A percentile compares a stretch with the other conserved stretches of the same genome.
Evolutionary conservation across 139 green algal species (phyloP).

Genomic region (Tetradesmus lagerheimii): DNA sequence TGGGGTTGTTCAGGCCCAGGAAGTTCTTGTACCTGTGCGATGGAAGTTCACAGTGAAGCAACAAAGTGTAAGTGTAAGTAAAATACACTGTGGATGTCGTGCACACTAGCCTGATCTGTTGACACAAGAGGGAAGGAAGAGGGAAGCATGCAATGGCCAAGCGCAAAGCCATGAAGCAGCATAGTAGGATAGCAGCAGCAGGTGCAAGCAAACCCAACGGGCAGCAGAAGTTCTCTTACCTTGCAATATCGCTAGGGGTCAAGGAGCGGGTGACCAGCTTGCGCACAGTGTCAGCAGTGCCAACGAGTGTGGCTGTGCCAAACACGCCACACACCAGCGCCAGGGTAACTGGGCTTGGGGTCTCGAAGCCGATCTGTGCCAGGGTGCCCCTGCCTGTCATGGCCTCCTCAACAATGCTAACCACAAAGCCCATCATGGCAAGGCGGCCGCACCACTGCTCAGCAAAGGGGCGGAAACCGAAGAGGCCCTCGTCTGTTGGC

Average conservation of each 20-base stretch:
- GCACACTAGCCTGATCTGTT: too few relatives aligned
- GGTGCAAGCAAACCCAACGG: neutral
- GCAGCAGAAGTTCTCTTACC: neutral
- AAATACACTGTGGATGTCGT: too few relatives aligned
- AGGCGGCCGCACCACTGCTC: constrained; percentile 77
- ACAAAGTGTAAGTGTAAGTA: too few relatives aligned
- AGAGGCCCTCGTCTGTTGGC: constrained; percentile 73
- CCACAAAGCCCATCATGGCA: constrained; percentile 78
- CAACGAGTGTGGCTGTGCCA: constrained; percentile 51
- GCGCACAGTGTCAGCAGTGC: constrained; percentile 57
- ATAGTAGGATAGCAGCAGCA: neutral
- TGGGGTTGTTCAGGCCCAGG: constrained; percentile 67
- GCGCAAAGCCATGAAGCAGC: too few relatives aligned
- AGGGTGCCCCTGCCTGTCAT: constrained; percentile 59
- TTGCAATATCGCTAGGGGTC: constrained; percentile 32
- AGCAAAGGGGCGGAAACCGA: constrained; percentile 81
- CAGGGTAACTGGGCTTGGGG: constrained; percentile 55
- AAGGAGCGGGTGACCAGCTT: constrained; percentile 61
- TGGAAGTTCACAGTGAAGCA: neutral
- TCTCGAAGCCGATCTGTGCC: constrained; percentile 65
- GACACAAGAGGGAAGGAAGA: too few relatives aligned
- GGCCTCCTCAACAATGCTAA: constrained; percentile 67
- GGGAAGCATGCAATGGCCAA: too few relatives aligned
- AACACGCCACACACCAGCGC: constrained; percentile 48
- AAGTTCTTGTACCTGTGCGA: constrained; percentile 71